Conservation (phyloP, 768 basidiomycete genomes). For the Tylopilus sp. region DNA sequence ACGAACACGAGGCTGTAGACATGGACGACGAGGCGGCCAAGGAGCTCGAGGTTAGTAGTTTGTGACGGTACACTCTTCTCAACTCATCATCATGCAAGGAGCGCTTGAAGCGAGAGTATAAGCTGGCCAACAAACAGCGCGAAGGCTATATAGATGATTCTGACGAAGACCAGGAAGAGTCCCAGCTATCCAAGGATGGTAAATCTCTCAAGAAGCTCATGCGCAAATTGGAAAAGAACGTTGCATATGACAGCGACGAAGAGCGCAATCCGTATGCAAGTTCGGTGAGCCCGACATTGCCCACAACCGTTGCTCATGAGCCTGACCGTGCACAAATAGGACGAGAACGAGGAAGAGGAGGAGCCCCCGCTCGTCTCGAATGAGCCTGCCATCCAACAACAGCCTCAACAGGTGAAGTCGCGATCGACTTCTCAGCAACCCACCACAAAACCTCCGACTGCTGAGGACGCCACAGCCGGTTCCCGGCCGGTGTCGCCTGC, state of each 20-base stretch:
- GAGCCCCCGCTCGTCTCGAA: constrained; percentile 42
- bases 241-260: constrained; percentile 78
- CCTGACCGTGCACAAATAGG: constrained; percentile 33
- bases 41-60: constrained; percentile 62
- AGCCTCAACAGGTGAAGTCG: constrained; percentile 43
- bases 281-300: constrained; percentile 47
- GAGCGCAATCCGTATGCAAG: constrained; percentile 78
- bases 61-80: neutral
- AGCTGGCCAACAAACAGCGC: constrained; percentile 68
- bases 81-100: constrained; percentile 46
- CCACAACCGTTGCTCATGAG: neutral
- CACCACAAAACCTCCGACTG: constrained; percentile 31
- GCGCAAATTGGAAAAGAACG: constrained; percentile 78
- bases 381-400: constrained; percentile 42
- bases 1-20: constrained; percentile 71
- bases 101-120: constrained; percentile 80
- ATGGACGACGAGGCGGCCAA: constrained; percentile 83
- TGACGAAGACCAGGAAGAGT: constrained; percentile 66
- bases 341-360: constrained; percentile 76
- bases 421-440: constrained; percentile 41
- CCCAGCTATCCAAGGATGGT: constrained; percentile 61
- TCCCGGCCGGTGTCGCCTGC: constrained; percentile 57
- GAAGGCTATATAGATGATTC: constrained; percentile 71
- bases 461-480: constrained; percentile 26
- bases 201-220: constrained; percentile 86